Evolutionary conservation across 805 yeast species (phyloP), one percentile per base, ranked within the genome.

Genomic region (Teunomyces kruisii): DNA sequence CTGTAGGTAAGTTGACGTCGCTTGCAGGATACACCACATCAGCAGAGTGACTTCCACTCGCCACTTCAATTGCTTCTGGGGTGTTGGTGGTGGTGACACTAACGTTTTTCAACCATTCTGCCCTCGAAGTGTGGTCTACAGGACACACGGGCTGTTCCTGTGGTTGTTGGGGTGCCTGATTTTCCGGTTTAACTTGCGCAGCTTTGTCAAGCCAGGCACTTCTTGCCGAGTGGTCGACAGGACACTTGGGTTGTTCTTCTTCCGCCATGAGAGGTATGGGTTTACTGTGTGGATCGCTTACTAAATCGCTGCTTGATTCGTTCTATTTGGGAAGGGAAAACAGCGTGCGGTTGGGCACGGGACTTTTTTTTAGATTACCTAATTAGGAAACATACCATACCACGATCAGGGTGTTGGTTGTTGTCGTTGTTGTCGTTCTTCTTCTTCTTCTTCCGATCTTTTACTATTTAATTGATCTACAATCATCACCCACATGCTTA

Each of bases 61-160:
- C 50, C 31, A 55, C 66, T 46, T 74, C 81, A 6, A 76, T 61
- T 8, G 78, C 78, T 43, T 65, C 74, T 0, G 68, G 58, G 3
- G 56, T 59, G 9, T 8, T 26, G 3, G 72, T 26, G 3, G 72
- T 55, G 5, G 65, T 39, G 1, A 68, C 58, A 6, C 67, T 66
- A 42, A 53, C 46, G 15, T 47, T 50, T 29, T 49, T 67, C 17
- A 80, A 56, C 90, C 90, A 85, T 30, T 70, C 72, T 32, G 75
- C 75, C 46, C 86, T 65, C 4, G 86, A 74, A n/a, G 61, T 61
- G 49, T 78, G 86, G 52, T 83, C 86, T 15, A 86, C 91, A 1
- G 92, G 92, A 56, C 92, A 86, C 47, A 68, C 72, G 8, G 68
- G 58, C 42, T 59, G 64, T n/a, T 22, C 38, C 15, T 19, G n/a